phyloP scores from a whole-genome alignment of 2,329 filamentous ascomycete species.

The Fonsecaea monophora region DNA sequence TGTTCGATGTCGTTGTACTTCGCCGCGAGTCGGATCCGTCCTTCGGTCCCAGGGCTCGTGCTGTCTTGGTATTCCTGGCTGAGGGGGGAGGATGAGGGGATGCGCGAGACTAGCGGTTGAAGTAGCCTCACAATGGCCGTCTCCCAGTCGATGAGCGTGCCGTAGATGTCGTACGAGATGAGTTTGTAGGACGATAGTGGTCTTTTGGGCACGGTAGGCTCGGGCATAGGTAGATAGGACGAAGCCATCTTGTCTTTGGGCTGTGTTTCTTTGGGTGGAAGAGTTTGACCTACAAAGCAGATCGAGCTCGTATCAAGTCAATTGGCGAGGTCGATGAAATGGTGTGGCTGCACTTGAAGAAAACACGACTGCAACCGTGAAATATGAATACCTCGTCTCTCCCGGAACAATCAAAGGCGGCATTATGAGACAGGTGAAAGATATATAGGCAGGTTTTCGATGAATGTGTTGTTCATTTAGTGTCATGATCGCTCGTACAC shows the following conservation, averaged over 20 bases:
- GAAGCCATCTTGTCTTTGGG: slow-evolving; percentile 18
- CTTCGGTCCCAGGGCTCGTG: slow-evolving; percentile 10
- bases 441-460: background rate
- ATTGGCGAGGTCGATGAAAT: background rate
- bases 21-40: slow-evolving; percentile 21
- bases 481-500: slow-evolving; percentile 20
- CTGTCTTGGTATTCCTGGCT: slow-evolving; percentile 16
- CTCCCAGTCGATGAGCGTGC: slow-evolving; percentile 81
- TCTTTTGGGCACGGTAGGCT: slow-evolving; percentile 31
- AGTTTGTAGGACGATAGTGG: slow-evolving; percentile 44
- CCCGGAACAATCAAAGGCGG: background rate
- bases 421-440: background rate
- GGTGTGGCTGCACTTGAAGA: background rate
- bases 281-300: background rate
- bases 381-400: background rate
- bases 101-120: slow-evolving; percentile 35
- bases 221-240: slow-evolving; percentile 26
- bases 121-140: slow-evolving; percentile 66
- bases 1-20: slow-evolving; percentile 52
- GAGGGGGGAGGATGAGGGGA: slow-evolving; percentile 21
- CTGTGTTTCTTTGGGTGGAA: background rate
- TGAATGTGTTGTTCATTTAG: slow-evolving; percentile 10
- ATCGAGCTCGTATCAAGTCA: background rate
- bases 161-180: slow-evolving; percentile 79
- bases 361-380: background rate